Percentiles rank a stretch among this genome's conserved stretches.
These are phyloP conservation scores for Hypomontagnella monticulosa DNA, from an alignment of 495 filamentous ascomycete species.

Conservation along the genomic window DNA sequence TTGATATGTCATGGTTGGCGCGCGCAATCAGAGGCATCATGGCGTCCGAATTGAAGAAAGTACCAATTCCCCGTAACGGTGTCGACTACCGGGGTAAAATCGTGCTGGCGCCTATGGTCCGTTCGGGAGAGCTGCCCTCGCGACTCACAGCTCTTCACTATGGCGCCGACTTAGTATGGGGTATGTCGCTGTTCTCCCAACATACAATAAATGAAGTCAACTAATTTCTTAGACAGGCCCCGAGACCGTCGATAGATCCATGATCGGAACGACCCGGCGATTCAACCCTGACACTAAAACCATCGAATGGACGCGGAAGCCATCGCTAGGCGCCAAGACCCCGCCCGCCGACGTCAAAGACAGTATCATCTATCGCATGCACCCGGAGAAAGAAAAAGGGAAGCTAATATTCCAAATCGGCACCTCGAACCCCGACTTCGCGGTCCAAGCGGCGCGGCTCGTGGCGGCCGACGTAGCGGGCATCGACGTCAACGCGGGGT, in stretches of 20 bases:
- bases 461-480: constrained; percentile 88
- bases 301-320: constrained; percentile 82
- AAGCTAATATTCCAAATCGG: constrained; percentile 91
- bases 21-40: constrained; percentile 55
- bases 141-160: constrained; percentile 89
- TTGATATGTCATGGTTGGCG: constrained; percentile 37
- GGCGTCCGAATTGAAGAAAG: constrained; percentile 64
- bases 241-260: constrained; percentile 88
- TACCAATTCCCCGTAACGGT: constrained; percentile 86
- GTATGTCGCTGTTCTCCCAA: constrained; percentile 50
- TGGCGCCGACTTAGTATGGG: constrained; percentile 97
- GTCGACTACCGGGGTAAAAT: constrained; percentile 94
- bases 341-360: constrained; percentile 61
- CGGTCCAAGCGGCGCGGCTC: constrained; percentile 82
- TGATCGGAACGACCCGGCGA: constrained; percentile 84
- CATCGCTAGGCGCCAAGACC: constrained; percentile 69
- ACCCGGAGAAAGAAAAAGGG: constrained; percentile 75
- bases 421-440: constrained; percentile 79
- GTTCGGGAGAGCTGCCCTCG: constrained; percentile 91
- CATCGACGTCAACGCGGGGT: constrained; percentile 97
- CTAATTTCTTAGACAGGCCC: constrained; percentile 64
- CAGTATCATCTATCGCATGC: constrained; percentile 83
- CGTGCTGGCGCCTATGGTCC: constrained; percentile 97
- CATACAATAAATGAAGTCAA: neutral
- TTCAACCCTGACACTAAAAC: constrained; percentile 76